phyloP scores from a whole-genome alignment of 225 moss, liverwort and hornwort genomes.

The Pseudisothecium myosuroides region DNA sequence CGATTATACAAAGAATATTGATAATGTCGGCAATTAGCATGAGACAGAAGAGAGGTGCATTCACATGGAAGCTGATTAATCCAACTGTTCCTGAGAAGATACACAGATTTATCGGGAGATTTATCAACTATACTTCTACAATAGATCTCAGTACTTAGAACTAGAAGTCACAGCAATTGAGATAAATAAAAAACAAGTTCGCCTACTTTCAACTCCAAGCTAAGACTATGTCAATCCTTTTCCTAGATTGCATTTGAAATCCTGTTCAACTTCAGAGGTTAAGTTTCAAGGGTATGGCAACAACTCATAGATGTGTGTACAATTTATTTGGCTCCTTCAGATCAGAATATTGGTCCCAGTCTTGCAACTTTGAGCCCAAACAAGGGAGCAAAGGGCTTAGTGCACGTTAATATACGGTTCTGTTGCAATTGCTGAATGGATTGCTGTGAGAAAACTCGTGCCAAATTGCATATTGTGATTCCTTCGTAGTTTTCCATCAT shows the following conservation, averaged over 20 bases:
- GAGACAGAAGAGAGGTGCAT: neutral
- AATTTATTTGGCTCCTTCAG: neutral
- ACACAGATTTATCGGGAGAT: neutral
- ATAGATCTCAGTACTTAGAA: neutral
- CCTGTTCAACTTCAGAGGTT: too few relatives aligned
- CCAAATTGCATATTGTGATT: neutral
- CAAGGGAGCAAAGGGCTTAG: neutral
- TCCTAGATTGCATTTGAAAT: neutral
- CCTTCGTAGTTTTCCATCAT: neutral
- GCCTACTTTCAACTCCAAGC: slow-evolving; percentile 73
- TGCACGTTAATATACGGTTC: neutral
- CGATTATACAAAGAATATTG: neutral
- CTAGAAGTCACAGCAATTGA: neutral
- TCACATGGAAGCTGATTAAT: neutral
- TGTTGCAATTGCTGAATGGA: neutral
- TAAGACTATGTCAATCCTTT: neutral
- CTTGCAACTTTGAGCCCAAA: neutral
- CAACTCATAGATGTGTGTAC: too few relatives aligned
- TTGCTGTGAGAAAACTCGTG: neutral
- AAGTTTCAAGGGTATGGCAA: neutral
- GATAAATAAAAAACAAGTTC: neutral
- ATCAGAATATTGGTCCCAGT: neutral
- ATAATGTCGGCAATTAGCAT: neutral
- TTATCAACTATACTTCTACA: neutral
- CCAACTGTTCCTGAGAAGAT: neutral